A percentile compares a stretch with the other conserved stretches of the same genome.
Conservation (phyloP, 108 stramenopile genomes). For the Bacterosira constricta region DNA sequence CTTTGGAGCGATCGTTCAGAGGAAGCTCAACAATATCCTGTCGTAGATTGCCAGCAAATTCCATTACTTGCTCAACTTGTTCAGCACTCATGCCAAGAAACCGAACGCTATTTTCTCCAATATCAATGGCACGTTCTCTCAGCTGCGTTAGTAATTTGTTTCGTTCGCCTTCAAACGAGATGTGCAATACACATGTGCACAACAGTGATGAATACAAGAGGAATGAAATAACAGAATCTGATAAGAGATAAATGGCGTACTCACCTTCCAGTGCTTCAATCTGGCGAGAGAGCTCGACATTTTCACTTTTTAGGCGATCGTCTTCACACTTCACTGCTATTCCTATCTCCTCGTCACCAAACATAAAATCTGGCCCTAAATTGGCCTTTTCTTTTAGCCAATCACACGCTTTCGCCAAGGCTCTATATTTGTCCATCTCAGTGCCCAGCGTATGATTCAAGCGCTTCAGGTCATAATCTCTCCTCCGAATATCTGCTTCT, state of each 20-base stretch:
- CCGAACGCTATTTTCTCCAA: constrained; percentile 63
- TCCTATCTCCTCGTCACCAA: constrained; percentile 60
- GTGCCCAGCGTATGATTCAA: constrained; percentile 43
- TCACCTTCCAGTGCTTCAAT: constrained; percentile 69
- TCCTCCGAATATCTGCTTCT: constrained; percentile 65
- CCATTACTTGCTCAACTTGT: constrained; percentile 50
- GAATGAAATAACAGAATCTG: too few relatives aligned
- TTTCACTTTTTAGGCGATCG: constrained; percentile 27
- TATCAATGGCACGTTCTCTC: constrained; percentile 58
- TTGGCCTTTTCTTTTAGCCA: constrained; percentile 72
- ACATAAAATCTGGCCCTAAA: constrained; percentile 51
- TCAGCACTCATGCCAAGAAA: constrained; percentile 49
- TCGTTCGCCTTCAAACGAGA: constrained; percentile 46
- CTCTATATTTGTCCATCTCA: constrained; percentile 53
- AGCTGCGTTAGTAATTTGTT: constrained; percentile 59
- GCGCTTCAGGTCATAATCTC: constrained; percentile 62
- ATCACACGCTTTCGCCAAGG: constrained; percentile 63
- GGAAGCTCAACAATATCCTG: constrained; percentile 56
- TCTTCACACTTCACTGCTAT: constrained; percentile 28
- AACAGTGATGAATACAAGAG: not conserved
- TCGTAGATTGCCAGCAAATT: constrained; percentile 60
- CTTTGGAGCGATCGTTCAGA: constrained; percentile 49
- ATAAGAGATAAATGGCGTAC: too few relatives aligned
- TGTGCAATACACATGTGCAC: not conserved
- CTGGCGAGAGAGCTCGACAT: constrained; percentile 62